phyloP scores from a whole-genome alignment of 1,139 yeast genomes.

The Pichia sorboxylosa region DNA sequence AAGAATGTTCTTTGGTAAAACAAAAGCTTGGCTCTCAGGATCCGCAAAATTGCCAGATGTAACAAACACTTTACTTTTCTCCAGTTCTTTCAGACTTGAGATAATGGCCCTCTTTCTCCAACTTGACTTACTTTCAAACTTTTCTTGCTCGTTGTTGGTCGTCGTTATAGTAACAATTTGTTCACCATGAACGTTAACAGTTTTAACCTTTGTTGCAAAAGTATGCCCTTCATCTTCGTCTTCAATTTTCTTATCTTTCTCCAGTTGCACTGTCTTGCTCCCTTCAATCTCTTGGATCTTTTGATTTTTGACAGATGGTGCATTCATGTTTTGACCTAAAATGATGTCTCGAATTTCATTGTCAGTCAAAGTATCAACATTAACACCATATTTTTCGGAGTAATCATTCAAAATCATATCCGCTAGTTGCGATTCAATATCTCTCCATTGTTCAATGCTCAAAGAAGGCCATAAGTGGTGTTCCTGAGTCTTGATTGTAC shows the following conservation, averaged over 20 bases:
- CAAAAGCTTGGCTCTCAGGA: constrained; percentile 50
- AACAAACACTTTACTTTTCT: constrained; percentile 69
- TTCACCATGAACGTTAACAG: constrained; percentile 91
- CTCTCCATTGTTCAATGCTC: constrained; percentile 82
- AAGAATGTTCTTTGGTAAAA: constrained; percentile 73
- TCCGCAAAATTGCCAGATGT: constrained; percentile 47
- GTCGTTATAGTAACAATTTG: constrained; percentile 92
- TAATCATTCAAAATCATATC: constrained; percentile 82
- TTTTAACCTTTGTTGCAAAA: constrained; percentile 74
- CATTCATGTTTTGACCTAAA: constrained; percentile 85
- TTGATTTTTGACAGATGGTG: constrained; percentile 77
- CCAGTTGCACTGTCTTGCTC: constrained; percentile 19
- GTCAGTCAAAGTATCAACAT: constrained; percentile 80
- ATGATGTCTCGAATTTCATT: constrained; percentile 89
- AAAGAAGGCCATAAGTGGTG: constrained; percentile 94
- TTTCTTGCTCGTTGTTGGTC: constrained; percentile 73
- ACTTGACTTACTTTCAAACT: constrained; percentile 75
- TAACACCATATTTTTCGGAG: constrained; percentile 74
- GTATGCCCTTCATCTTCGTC: constrained; percentile 31
- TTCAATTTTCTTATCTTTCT: constrained; percentile 5
- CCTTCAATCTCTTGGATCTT: constrained; percentile 69
- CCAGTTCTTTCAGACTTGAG: constrained; percentile 56
- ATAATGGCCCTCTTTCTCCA: constrained; percentile 89
- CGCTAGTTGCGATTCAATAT: constrained; percentile 75
- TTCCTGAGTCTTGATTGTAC: constrained; percentile 53